These are phyloP conservation scores for Phyllosticta paracitricarpa DNA, from an alignment of 2,329 filamentous ascomycete genomes.

Conservation along the genomic window DNA sequence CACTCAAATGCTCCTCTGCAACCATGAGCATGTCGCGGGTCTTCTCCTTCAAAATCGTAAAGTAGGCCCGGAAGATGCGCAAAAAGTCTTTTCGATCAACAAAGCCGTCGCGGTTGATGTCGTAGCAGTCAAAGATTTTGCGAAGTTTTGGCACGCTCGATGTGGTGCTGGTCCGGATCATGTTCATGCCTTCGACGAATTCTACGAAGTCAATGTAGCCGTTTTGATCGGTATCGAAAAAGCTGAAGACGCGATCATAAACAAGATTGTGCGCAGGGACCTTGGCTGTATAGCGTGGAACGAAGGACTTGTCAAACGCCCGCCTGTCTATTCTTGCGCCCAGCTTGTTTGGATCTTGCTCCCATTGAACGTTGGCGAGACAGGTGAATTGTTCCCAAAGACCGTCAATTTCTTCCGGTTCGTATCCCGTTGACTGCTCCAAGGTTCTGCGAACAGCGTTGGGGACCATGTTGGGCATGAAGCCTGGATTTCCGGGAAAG, in stretches of 20 bases:
- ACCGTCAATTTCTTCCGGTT: conserved; percentile 80
- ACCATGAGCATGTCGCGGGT: conserved; percentile 71
- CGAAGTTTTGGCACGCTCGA: conserved; percentile 38
- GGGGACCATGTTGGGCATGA: conserved; percentile 57
- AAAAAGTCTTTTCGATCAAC: conserved; percentile 81
- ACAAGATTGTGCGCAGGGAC: conserved; percentile 78
- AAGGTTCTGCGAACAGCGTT: conserved; percentile 56
- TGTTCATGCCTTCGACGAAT: conserved; percentile 73
- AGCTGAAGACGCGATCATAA: conserved; percentile 92
- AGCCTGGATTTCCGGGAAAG: conserved; percentile 79
- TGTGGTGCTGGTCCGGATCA: conserved; percentile 32
- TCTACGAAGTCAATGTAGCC: conserved; percentile 86
- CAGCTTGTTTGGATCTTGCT: conserved; percentile 67
- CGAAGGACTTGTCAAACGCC: conserved; percentile 85
- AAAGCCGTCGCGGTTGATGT: conserved; percentile 79
- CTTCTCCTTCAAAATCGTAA: conserved; percentile 80
- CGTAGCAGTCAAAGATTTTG: conserved; percentile 79
- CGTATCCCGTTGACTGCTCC: conserved; percentile 41
- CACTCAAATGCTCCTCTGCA: conserved; percentile 66
- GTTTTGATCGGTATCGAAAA: conserved; percentile 87
- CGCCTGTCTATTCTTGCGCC: conserved; percentile 79
- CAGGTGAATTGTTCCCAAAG: conserved; percentile 97
- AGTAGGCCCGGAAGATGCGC: conserved; percentile 86
- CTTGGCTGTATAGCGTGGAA: conserved; percentile 70
- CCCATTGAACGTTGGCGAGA: conserved; percentile 78